These are phyloP conservation scores for Lachnellula cervina DNA, from an alignment of 2,329 filamentous ascomycete genomes.

Conservation along the genomic window DNA sequence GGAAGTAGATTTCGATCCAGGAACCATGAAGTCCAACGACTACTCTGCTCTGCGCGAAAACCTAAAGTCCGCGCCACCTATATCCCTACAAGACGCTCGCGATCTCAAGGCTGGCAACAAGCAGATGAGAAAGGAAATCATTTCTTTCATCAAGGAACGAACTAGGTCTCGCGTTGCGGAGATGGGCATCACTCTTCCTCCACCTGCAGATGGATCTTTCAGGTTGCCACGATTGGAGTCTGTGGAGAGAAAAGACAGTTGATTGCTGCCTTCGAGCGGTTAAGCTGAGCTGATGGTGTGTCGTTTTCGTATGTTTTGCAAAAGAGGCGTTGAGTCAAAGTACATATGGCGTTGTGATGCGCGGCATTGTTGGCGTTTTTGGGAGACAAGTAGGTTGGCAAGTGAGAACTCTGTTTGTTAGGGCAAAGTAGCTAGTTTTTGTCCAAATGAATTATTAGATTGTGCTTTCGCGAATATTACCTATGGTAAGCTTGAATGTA, in stretches of 20 bases:
- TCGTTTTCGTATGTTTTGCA: neutral
- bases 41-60: neutral
- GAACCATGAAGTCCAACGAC: neutral
- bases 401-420: too few relatives aligned
- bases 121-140: neutral
- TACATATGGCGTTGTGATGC: neutral
- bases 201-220: too few relatives aligned
- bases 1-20: neutral
- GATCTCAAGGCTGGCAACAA: neutral
- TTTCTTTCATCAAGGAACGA: too few relatives aligned
- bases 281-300: neutral
- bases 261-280: neutral
- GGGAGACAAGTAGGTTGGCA: too few relatives aligned
- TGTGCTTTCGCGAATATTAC: too few relatives aligned
- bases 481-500: too few relatives aligned
- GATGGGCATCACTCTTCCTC: neutral
- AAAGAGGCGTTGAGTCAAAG: neutral
- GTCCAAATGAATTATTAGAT: too few relatives aligned
- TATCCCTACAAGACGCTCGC: neutral
- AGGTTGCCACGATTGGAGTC: neutral
- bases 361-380: neutral
- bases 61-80: neutral
- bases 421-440: too few relatives aligned
- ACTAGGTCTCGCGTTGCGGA: too few relatives aligned
- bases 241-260: neutral